Base-by-base conservation (phyloP, 2,329 filamentous ascomycete genomes). In the Fusarium metavorans region DNA sequence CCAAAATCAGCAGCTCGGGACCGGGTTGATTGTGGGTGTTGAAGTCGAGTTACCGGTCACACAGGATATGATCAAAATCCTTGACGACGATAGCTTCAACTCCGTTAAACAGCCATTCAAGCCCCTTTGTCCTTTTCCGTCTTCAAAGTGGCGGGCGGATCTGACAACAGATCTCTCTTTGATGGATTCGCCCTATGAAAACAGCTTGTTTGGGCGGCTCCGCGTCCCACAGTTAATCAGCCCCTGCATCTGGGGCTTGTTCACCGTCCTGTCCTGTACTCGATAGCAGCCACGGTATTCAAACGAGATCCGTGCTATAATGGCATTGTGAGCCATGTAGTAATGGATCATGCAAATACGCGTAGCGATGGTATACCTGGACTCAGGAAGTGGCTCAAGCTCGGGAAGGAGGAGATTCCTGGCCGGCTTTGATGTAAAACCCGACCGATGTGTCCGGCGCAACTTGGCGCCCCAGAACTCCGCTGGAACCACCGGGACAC, bases 181-280 rank as follows among this genome's bases (percentile, higher is more conserved):
- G 43, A 66, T 65, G 65, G 76, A 65, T 70, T 59, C 43, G 63
- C 66, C 64, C 68, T 68, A 77, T 66, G 62, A 69, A 65, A 70
- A 64, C 35, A 61, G 64, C 60, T 20, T 63, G 62, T 65, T 64
- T 68, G 70, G 64, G 58, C 61, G 57, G 56, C 39, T 56, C 60
- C 56, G 48, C 64, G 73, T 78, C 72, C 77, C 77, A 78, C 77
- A 74, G 60, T 48, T 77, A 77, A 78, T 78, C 62, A 78, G 74
- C 77, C 77, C 77, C 77, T 78, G 77, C 75, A 48, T 78, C 73
- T 57, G 60, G 74, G 71, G 52, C 65, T 45, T 68, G 41, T 63
- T 59, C 41, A 54, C 50, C 50, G 27, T 52, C 48, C n/a, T 52
- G 48, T 32, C 48, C n/a, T 52, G 48, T 32, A 54, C 27, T 54